A percentile compares a stretch with the other conserved stretches of the same genome.
These are phyloP conservation scores for Tricholoma furcatifolium DNA, from an alignment of 768 basidiomycete species.

Conservation along the genomic window DNA sequence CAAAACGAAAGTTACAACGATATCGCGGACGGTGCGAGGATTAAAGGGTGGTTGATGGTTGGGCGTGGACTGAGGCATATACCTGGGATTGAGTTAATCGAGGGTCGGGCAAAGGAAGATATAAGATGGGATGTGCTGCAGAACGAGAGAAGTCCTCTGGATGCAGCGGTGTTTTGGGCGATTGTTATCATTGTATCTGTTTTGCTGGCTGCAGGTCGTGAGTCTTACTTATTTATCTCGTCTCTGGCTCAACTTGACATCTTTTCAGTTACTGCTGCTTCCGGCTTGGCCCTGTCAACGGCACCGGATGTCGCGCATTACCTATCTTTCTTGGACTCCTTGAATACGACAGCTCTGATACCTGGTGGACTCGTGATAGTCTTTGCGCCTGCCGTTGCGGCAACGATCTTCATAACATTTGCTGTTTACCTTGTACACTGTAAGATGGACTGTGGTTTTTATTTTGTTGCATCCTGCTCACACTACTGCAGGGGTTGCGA, in stretches of 20 bases:
- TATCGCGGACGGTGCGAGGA: conserved; percentile 66
- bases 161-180: conserved; percentile 55
- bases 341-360: conserved; percentile 48
- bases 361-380: conserved; percentile 65
- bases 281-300: conserved; percentile 64
- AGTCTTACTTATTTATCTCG: conserved; percentile 28
- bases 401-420: conserved; percentile 54
- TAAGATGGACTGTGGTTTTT: conserved; percentile 23
- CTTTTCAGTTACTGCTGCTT: conserved; percentile 62
- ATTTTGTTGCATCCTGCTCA: conserved; percentile 6
- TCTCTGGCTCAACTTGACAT: conserved; percentile 7
- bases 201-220: conserved; percentile 58
- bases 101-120: conserved; percentile 81
- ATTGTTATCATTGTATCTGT: conserved; percentile 48
- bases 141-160: conserved; percentile 46
- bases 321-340: conserved; percentile 57
- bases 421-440: conserved; percentile 54
- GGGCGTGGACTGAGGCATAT: conserved; percentile 66
- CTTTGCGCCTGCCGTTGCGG: conserved; percentile 64
- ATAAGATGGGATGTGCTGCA: conserved; percentile 79
- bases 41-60: conserved; percentile 79
- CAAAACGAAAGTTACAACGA: conserved; percentile 68
- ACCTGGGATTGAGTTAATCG: conserved; percentile 65
- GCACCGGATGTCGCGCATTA: conserved; percentile 75
- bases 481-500: conserved; percentile 43